Evolutionary conservation across 495 filamentous ascomycete genomes (phyloP).

Genomic region (Articulospora tetracladia): DNA sequence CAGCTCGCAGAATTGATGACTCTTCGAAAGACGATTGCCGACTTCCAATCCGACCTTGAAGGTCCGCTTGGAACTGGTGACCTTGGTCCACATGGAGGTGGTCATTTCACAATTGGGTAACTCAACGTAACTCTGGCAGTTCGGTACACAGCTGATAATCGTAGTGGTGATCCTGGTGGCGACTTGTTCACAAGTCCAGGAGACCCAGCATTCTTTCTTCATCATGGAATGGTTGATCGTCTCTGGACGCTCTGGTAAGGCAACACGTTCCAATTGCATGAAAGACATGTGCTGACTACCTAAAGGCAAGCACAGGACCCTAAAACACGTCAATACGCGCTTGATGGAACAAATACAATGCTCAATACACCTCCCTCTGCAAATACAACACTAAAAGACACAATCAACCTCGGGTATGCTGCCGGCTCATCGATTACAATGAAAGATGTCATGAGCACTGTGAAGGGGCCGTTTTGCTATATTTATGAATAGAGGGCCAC

Average conservation of each 20-base stretch:
- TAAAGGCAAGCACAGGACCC: slow-evolving; percentile 57
- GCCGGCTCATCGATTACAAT: slow-evolving; percentile 27
- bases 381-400: slow-evolving; percentile 27
- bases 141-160: neutral
- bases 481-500: slow-evolving; percentile 38
- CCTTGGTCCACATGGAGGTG: slow-evolving; percentile 15
- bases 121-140: neutral
- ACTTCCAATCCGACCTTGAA: slow-evolving; percentile 13
- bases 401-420: slow-evolving; percentile 10
- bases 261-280: neutral
- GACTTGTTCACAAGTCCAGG: slow-evolving; percentile 56
- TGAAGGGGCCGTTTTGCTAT: slow-evolving; percentile 54
- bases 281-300: neutral
- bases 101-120: slow-evolving; percentile 40
- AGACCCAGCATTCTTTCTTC: slow-evolving; percentile 66
- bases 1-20: slow-evolving; percentile 19
- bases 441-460: slow-evolving; percentile 44
- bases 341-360: slow-evolving; percentile 54
- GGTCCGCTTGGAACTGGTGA: slow-evolving; percentile 8
- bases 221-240: slow-evolving; percentile 68
- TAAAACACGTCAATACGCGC: slow-evolving; percentile 37
- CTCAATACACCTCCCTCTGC: slow-evolving; percentile 41
- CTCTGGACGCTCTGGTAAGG: slow-evolving; percentile 68
- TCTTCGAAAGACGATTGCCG: neutral
- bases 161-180: slow-evolving; percentile 18